phyloP scores from a whole-genome alignment of 768 basidiomycete species.

The Amanita exitialis region DNA sequence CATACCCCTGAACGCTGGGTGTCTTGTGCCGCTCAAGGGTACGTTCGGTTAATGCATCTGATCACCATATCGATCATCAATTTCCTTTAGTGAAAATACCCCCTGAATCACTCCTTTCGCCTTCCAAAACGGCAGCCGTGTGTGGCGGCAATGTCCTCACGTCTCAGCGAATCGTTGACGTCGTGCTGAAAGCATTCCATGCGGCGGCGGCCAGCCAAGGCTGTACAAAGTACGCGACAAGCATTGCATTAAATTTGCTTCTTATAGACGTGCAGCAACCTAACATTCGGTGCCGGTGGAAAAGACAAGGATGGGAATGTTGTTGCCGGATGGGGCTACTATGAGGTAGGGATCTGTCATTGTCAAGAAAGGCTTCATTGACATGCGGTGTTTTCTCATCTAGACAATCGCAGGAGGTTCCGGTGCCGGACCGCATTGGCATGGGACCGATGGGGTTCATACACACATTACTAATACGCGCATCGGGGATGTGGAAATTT shows the following conservation, averaged over 20 bases:
- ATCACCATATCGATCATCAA: not conserved
- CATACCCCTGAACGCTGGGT: constrained; percentile 92
- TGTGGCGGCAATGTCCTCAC: constrained; percentile 91
- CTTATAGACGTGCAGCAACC: constrained; percentile 39
- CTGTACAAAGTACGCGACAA: constrained; percentile 66
- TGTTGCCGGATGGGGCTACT: constrained; percentile 83
- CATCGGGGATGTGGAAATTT: constrained; percentile 88
- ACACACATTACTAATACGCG: constrained; percentile 91
- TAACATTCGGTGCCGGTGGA: constrained; percentile 87
- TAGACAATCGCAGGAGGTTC: constrained; percentile 93
- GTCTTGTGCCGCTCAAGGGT: constrained; percentile 81
- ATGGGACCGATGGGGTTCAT: constrained; percentile 89
- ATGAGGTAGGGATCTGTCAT: constrained; percentile 40
- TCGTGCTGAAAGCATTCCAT: constrained; percentile 86
- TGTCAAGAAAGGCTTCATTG: constrained; percentile 5
- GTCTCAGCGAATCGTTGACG: constrained; percentile 90
- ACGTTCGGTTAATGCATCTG: constrained; percentile 13
- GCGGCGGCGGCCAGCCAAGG: constrained; percentile 91
- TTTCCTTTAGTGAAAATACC: constrained; percentile 60
- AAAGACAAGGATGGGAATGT: constrained; percentile 72
- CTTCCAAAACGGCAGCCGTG: constrained; percentile 81
- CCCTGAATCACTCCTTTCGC: constrained; percentile 64
- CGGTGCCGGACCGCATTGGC: constrained; percentile 83
- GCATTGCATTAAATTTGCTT: not conserved
- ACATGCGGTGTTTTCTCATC: constrained; percentile 3